Evolutionary conservation across 1,139 yeast genomes (phyloP), one percentile per base, ranked within the genome.

Genomic region (Blastobotrys arbuscula): DNA sequence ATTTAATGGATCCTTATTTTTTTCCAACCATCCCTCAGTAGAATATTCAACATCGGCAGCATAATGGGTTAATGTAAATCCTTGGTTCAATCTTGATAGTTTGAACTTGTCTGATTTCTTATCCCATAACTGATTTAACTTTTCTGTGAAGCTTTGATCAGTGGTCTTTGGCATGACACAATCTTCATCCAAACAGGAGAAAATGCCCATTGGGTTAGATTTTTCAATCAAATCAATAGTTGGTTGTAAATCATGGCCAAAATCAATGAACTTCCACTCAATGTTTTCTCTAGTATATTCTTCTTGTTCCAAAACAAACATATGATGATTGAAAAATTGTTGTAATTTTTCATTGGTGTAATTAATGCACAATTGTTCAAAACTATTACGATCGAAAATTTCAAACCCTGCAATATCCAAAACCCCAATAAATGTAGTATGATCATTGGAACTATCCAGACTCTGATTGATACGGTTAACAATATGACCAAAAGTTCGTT

Each of bases 321-420:
- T 90, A 66, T 92, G 97, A 65, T 94, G 98, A 63, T 94, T 94
- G 76, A 94, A 94, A 62, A 89, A 92, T 65, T 94, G 98, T 67
- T 94, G 98, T 42, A 94, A 73, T 63, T 87, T 89, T 67, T 94
- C 99, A 66, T 94, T 94, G 44, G 98, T 92, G 65, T 87, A 92
- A 62, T 94, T 94, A 63, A 94, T 94, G 68, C 98, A 92, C 40
- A 94, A 75, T 67, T 94, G 99, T 65, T 94, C 99, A 65, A 94
- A 92, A 1, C 96, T 87, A 63, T 94, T 94, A 52, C 78, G 77
- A 50, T 87, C 82, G 64, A 94, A 94, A 51, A 92, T 92, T 69
- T 94, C 99, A 68, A 92, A 94, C 7, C 98, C 99, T 0, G 97
- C 97, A 60, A 92, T 94, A 72, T 92, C 99, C 52, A 92, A 72